phyloP scores from a whole-genome alignment of 1,284 basidiomycete species.

The Pseudozyma sp. region DNA sequence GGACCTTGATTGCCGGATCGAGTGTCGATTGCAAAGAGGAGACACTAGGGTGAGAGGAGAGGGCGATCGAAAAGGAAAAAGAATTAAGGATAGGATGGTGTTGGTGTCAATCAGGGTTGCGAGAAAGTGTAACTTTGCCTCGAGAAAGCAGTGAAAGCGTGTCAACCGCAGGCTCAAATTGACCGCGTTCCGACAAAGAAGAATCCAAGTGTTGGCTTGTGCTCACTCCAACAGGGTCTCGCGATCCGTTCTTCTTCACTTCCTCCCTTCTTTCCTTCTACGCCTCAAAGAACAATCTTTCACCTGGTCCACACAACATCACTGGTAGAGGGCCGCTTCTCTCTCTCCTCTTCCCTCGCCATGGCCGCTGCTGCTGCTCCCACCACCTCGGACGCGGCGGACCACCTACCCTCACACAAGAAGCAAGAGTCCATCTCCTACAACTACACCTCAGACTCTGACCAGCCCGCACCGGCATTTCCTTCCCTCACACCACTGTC shows the following conservation, averaged over 20 bases:
- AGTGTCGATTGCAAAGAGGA: no score
- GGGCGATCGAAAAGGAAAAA: not conserved
- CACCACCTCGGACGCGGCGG: not conserved
- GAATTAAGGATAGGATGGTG: not conserved
- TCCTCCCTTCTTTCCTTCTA: no score
- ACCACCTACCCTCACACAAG: not conserved
- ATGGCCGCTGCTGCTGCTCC: no score
- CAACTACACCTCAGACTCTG: not conserved
- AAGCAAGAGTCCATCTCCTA: not conserved
- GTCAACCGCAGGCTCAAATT: not conserved
- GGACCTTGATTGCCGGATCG: no score
- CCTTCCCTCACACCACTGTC: slow-evolving; percentile 82
- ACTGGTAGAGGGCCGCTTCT: no score
- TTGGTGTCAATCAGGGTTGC: slow-evolving; percentile 19
- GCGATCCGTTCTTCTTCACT: no score
- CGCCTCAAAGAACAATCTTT: no score
- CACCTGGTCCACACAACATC: no score
- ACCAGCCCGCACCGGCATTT: slow-evolving; percentile 66
- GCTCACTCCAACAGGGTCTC: no score
- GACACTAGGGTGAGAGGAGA: no score
- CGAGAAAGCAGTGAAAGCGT: not conserved
- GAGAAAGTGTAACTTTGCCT: slow-evolving; percentile 16
- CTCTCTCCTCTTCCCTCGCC: no score
- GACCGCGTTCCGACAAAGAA: not conserved
- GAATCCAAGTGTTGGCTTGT: no score